Conservation (phyloP, 108 stramenopile species). For the Pseudonitzschia multistriata region DNA sequence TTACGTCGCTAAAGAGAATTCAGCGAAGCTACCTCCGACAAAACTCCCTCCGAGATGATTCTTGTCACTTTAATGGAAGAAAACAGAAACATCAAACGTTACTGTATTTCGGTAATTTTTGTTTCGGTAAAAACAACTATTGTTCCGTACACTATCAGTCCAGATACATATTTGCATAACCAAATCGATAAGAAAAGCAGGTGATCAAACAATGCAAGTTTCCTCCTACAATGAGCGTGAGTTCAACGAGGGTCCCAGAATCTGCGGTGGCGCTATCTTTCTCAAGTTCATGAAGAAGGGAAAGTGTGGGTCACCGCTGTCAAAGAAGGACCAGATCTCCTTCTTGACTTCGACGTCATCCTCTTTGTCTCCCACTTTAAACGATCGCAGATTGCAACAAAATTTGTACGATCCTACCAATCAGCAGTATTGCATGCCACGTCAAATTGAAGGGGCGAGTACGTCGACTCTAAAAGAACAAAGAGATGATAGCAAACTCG, state of each 20-base stretch:
- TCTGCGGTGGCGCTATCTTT: slow-evolving; percentile 10
- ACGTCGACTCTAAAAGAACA: background rate
- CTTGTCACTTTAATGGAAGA: too few species aligned
- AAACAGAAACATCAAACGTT: too few species aligned
- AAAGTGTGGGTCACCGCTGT: background rate
- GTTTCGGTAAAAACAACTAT: too few species aligned
- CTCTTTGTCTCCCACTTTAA: background rate
- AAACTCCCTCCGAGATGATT: background rate
- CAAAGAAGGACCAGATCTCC: background rate
- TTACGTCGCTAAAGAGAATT: background rate
- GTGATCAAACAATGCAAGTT: too few species aligned
- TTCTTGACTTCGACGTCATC: slow-evolving; percentile 8
- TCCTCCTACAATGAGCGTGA: slow-evolving; percentile 2
- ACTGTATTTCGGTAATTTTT: too few species aligned
- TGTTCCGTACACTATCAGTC: too few species aligned
- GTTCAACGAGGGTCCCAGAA: background rate
- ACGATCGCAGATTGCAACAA: background rate
- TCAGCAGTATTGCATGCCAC: slow-evolving; percentile 1
- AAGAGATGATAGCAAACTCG: background rate
- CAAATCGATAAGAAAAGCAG: too few species aligned
- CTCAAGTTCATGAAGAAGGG: slow-evolving; percentile 1
- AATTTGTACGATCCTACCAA: slow-evolving; percentile 4
- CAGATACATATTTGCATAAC: too few species aligned
- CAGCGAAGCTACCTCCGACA: background rate
- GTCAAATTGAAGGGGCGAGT: background rate